Conservation (phyloP, 371 early-diverging fungal genomes). For the Mucor lusitanicus region DNA sequence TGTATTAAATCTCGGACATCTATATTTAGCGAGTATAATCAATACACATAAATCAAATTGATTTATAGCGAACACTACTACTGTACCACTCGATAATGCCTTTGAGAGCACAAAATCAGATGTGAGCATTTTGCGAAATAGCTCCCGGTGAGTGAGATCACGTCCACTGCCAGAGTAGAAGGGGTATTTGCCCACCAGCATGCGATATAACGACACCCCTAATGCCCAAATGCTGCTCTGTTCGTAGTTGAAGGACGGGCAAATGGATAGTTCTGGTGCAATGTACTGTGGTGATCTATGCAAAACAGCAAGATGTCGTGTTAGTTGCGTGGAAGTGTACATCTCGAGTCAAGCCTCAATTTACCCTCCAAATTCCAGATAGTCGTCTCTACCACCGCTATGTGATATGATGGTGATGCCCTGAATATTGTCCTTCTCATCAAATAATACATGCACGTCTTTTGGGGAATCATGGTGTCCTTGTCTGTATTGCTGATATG, state of each 20-base stretch:
- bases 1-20: conserved; percentile 46
- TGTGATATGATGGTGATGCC: conserved; percentile 17
- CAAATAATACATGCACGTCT: conserved; percentile 16
- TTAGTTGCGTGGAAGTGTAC: not conserved
- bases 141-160: conserved; percentile 19
- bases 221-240: conserved; percentile 42
- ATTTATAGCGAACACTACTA: not conserved
- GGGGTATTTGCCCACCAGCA: conserved; percentile 44
- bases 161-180: conserved; percentile 19
- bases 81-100: conserved; percentile 33
- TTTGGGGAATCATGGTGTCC: conserved; percentile 5
- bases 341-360: not conserved
- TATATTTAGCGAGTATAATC: conserved; percentile 1
- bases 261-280: conserved; percentile 37
- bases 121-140: conserved; percentile 41
- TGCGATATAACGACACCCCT: conserved; percentile 45
- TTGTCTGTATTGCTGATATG: conserved; percentile 14
- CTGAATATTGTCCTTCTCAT: conserved; percentile 16
- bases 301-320: not conserved
- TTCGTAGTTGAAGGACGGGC: conserved; percentile 13
- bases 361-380: conserved; percentile 25
- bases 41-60: too few relatives aligned
- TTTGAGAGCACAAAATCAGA: conserved; percentile 35
- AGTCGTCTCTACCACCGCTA: conserved; percentile 15
- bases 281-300: conserved; percentile 40